Base-by-base conservation (phyloP, 1,284 basidiomycete genomes). In the Trametes pubescens region DNA sequence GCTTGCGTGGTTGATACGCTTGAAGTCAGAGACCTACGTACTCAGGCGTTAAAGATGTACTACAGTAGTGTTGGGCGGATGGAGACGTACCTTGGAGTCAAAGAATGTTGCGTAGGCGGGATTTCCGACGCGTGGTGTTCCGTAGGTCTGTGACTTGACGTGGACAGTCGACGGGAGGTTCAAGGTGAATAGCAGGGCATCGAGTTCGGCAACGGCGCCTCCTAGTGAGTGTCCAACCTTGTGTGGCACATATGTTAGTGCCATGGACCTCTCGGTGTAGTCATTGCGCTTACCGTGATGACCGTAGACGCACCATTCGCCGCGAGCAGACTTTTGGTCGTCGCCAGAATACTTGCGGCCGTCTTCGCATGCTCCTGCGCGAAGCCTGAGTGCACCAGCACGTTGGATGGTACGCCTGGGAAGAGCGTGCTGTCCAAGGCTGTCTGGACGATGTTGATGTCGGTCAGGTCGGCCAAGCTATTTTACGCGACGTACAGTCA, bases 351-450 rank as follows among this genome's bases (percentile, higher is more conserved):
- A 13, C 68, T 64, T 0, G 63, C 22, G 0, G 81, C 82, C 4
- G 79, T 80, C 59, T 73, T 62, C 9, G 78, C 80, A 61, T 86
- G 85, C 57, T 80, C 79, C 55, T 81, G 71, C 7, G 77, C 74
- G 73, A 87, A 87, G 0, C 86, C 86, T 29, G 75, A 65, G 61
- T 87, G 86, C 10, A 82, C 81, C 56, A 74, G 65, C 4, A 83
- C 76, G 43, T 57, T 70, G 0, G 71, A 74, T 0, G 81, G 73
- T 18, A 83, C 74, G 10, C 81, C 82, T 0, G 85, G 85, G 76
- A 87, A 87, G 13, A 86, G 76, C 0, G 66, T 73, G 1, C 78
- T 62, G 69, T 84, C 75, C 40, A 84, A 77, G 9, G 44, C 52
- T 24, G 59, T 54, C 59, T 66, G 52, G 29, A 55, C 6, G 24